Base-by-base conservation (phyloP, 164 flowering plant genomes). In the Sedum album region DNA sequence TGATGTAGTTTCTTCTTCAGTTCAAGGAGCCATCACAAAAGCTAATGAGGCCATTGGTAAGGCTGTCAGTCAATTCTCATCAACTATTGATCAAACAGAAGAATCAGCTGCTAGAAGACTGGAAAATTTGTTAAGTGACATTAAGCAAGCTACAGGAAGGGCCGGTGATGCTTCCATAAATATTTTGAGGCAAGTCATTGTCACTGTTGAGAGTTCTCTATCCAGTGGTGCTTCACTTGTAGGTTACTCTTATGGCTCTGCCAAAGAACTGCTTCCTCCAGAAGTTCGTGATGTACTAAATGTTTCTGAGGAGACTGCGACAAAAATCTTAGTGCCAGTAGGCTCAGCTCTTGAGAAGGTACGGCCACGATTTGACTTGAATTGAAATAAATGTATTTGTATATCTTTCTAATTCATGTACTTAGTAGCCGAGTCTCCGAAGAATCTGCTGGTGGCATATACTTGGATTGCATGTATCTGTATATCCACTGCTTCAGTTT, bases 261-360 rank as follows among this genome's bases (percentile, higher is more conserved):
- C 82, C 38, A 93, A 89, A 76, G 82, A 78, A 36, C 61, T 76
- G 35, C 91, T 91, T 75, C 97, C 98, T 76, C 73, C 83, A 69
- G 96, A 86, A 67, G 42, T 84, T 31, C 82, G 66, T 60, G 79
- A 76, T 71, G 80, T 69, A 4, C 76, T 93, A 30, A 84, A 73
- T 75, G 49, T 66, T n/a, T 82, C 81, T 57, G 97, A 90, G 81
- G 85, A 75, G 42, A 81, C 36, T 72, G 76, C 78, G 66, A 23
- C 41, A 26, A 68, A 81, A 71, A 64, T 86, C 62, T 73, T 83
- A 66, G 75, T 76, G 72, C 97, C 98, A 14, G 79, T 82, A 44
- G 82, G 77, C 26, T 23, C 76, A 38, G 85, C 80, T 71, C 63
- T 85, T 33, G 76, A 81, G 53, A 84, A 89, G 96, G 98, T 93